phyloP scores from a whole-genome alignment of 768 basidiomycete species.

The Krasilnikovozyma curviuscula region DNA sequence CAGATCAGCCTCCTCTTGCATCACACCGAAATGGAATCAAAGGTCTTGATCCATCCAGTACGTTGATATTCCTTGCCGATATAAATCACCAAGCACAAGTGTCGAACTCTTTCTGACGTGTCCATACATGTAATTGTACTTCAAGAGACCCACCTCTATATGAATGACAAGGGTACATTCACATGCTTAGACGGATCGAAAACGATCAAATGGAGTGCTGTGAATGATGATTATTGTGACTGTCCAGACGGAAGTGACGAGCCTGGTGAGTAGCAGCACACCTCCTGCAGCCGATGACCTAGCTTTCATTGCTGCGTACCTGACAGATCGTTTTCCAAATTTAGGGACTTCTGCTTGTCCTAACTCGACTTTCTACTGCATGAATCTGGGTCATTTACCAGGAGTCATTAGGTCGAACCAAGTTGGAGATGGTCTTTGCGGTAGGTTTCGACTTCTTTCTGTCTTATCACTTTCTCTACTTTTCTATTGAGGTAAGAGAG shows the following conservation, averaged over 20 bases:
- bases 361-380: constrained; percentile 58
- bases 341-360: constrained; percentile 70
- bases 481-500: neutral
- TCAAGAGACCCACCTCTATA: too few species aligned
- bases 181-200: constrained; percentile 62
- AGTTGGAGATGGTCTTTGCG: constrained; percentile 85
- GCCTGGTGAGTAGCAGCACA: constrained; percentile 40
- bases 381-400: constrained; percentile 74
- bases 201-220: constrained; percentile 54
- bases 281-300: neutral
- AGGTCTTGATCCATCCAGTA: too few species aligned
- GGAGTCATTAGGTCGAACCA: constrained; percentile 54
- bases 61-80: too few species aligned
- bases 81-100: too few species aligned
- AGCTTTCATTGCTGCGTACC: neutral
- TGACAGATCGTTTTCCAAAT: neutral
- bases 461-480: neutral
- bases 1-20: too few species aligned
- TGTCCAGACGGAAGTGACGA: constrained; percentile 90
- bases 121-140: too few species aligned
- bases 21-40: too few species aligned
- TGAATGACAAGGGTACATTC: constrained; percentile 42
- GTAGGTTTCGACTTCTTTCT: constrained; percentile 33
- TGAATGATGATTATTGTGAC: constrained; percentile 92
- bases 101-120: too few species aligned